phyloP scores from a whole-genome alignment of 2,329 filamentous ascomycete species.

The Thielaviopsis cerberus region DNA sequence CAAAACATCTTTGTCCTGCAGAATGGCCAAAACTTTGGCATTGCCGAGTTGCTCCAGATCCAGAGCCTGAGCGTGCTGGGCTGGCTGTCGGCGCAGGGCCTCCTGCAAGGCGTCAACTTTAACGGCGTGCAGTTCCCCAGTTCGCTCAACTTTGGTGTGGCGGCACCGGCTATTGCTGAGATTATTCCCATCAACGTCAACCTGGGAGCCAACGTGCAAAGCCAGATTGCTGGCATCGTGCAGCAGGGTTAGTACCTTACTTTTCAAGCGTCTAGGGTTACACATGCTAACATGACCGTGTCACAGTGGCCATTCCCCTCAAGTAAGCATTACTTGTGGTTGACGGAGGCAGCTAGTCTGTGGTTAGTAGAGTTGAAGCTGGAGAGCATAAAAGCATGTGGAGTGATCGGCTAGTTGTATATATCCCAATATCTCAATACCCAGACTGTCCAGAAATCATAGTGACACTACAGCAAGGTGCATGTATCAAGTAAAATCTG shows the following conservation, averaged over 20 bases:
- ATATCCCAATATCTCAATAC: no score
- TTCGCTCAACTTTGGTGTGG: slow-evolving; percentile 6
- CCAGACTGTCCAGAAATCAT: no score
- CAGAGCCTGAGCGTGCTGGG: slow-evolving; percentile 23
- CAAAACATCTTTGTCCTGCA: slow-evolving; percentile 27
- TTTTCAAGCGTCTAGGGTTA: not conserved
- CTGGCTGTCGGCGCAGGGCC: slow-evolving; percentile 19
- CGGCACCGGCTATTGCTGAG: slow-evolving; percentile 13
- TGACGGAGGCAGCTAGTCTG: no score
- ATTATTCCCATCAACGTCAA: slow-evolving; percentile 16
- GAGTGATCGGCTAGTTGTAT: not conserved
- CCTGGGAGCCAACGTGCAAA: slow-evolving; percentile 15
- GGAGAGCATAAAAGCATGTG: not conserved
- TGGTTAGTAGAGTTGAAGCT: not conserved
- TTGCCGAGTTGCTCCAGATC: slow-evolving; percentile 23
- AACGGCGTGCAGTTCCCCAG: slow-evolving; percentile 2
- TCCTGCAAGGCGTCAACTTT: slow-evolving; percentile 17
- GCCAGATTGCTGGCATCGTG: slow-evolving; percentile 17
- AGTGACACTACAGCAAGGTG: no score
- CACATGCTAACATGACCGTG: not conserved
- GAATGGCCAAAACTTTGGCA: slow-evolving; percentile 23
- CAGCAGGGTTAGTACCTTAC: slow-evolving; percentile 14
- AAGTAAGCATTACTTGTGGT: no score
- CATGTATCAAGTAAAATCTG: no score
- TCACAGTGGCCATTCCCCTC: not conserved